Evolutionary conservation across 306 rosid species (phyloP).

Genomic region (Chamaecrista fasciculata): DNA sequence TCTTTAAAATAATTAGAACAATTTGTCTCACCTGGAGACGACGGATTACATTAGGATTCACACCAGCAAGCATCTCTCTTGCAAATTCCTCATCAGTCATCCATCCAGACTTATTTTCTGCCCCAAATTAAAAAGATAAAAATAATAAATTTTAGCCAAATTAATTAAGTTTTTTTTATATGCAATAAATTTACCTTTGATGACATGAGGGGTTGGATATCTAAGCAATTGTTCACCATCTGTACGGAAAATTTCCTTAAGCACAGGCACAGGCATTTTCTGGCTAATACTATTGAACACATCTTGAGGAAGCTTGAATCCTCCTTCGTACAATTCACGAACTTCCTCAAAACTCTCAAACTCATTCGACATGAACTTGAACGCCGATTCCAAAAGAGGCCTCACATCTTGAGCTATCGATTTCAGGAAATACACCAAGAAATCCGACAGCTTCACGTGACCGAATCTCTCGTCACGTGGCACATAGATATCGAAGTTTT

Average conservation of each 20-base stretch:
- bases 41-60: constrained; percentile 47
- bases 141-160: no score
- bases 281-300: constrained; percentile 33
- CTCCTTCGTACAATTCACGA: constrained; percentile 55
- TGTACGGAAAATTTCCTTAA: constrained; percentile 52
- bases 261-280: constrained; percentile 36
- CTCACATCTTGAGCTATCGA: constrained; percentile 43
- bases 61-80: constrained; percentile 67
- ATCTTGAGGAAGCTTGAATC: constrained; percentile 43
- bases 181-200: constrained; percentile 41
- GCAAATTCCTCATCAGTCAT: constrained; percentile 73
- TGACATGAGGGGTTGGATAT: constrained; percentile 58
- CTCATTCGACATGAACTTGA: constrained; percentile 35
- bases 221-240: constrained; percentile 56
- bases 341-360: constrained; percentile 54
- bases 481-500: constrained; percentile 26
- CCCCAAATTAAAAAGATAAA: no score
- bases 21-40: constrained; percentile 24
- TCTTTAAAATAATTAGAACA: no score
- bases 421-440: constrained; percentile 52
- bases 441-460: constrained; percentile 57
- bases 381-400: constrained; percentile 42
- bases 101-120: constrained; percentile 43
- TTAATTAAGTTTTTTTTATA: no score
- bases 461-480: constrained; percentile 70